Evolutionary conservation across 2,329 filamentous ascomycete genomes (phyloP).

Genomic region (Drechslerella dactyloides): DNA sequence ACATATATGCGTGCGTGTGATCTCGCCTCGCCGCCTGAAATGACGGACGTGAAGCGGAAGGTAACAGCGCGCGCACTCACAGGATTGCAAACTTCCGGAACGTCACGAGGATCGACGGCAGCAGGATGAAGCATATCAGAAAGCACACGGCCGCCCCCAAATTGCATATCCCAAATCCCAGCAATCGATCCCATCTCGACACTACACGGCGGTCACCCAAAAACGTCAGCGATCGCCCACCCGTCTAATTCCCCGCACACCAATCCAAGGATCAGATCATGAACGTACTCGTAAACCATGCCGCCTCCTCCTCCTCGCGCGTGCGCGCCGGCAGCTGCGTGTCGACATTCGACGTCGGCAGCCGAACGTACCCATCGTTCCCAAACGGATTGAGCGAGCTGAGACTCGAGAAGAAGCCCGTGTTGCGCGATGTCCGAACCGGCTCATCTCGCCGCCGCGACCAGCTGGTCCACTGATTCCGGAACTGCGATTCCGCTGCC

Average conservation of each 20-base stretch:
- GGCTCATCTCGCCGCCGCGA: conserved; percentile 82
- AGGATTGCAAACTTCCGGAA: conserved; percentile 95
- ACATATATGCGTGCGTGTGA: no score
- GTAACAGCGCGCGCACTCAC: conserved; percentile 69
- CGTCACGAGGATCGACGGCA: conserved; percentile 78
- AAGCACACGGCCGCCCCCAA: conserved; percentile 89
- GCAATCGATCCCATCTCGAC: conserved; percentile 92
- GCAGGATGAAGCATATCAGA: conserved; percentile 87
- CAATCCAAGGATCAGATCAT: no score
- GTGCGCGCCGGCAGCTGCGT: conserved; percentile 84
- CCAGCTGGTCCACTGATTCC: conserved; percentile 76
- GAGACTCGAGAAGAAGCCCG: conserved; percentile 75
- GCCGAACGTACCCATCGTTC: conserved; percentile 82
- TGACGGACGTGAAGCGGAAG: no score
- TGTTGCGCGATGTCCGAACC: conserved; percentile 71
- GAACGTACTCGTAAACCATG: conserved; percentile 90
- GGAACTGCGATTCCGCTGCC: conserved; percentile 81
- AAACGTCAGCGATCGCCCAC: no score
- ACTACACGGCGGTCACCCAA: no score
- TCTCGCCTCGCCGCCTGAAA: no score
- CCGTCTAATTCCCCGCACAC: no score
- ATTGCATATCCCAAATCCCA: conserved; percentile 92
- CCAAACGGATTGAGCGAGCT: conserved; percentile 88
- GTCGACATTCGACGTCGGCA: conserved; percentile 76
- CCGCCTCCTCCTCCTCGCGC: conserved; percentile 91